Base-by-base conservation (phyloP, 2,329 filamentous ascomycete species). In the Alternaria brassicicola region DNA sequence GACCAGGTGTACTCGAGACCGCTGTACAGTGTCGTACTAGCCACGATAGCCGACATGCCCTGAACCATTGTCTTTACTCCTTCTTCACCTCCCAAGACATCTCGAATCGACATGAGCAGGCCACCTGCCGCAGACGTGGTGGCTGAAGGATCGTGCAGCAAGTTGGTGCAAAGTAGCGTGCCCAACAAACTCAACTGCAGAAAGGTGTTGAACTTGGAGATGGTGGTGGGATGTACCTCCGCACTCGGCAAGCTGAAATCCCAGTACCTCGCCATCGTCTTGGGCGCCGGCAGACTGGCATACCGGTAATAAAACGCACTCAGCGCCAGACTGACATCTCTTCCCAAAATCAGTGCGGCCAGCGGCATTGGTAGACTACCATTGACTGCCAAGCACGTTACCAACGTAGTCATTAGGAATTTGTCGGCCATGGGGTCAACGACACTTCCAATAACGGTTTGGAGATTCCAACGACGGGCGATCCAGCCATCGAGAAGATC, bases 401-500 rank as follows among this genome's bases (percentile, higher is more conserved):
- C 96, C 69, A 96, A 79, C 57, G 97, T 88, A 0, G 94, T 97
- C 95, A 99, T 98, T 64, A 99, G 85, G 8, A 88, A 86, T 81
- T 99, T 99, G 79, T 99, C 95, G 3, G 95, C 95, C 90, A 97
- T 95, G 6, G 95, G 95, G 41, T 76, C 72, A 62, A 99, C 92
- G 28, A 99, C 88, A 53, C 92, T 96, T 53, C 95, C 95, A 9
- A 98, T 92, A 1, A 99, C 94, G 0, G 95, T 98, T 77, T 95
- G 90, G 56, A 92, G 84, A 49, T 94, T 89, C 88, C 90, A 98
- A 59, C 84, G 86, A 38, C 95, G 87, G 25, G 95, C 95, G 69
- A 99, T 95, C 85, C 89, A 98, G 56, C 95, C 95, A 76, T 99
- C 95, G 3, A 98, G 85, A 6, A 97, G 83, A 74, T 99, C 95